phyloP scores from a whole-genome alignment of 73 alveolate genomes.

The Tetrahymena thermophila region DNA sequence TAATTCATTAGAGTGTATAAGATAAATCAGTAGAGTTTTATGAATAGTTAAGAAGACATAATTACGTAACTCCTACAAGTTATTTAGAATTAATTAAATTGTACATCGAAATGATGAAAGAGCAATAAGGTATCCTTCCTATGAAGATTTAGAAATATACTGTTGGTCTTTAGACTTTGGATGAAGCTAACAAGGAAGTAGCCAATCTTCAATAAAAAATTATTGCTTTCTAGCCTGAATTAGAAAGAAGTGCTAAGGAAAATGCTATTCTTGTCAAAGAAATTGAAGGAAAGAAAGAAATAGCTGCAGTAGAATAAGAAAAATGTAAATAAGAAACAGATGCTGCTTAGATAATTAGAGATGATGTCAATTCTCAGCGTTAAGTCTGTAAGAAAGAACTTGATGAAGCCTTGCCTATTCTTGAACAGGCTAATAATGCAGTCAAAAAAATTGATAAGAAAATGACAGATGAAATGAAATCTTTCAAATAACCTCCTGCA shows the following conservation, averaged over 20 bases:
- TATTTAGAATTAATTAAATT: conserved; percentile 97
- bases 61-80: conserved; percentile 99
- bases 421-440: conserved; percentile 95
- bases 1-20: conserved; percentile 86
- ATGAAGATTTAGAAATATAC: conserved; percentile 83
- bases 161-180: conserved; percentile 92
- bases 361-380: conserved; percentile 72
- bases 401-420: conserved; percentile 95
- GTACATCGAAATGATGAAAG: conserved; percentile 91
- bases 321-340: conserved; percentile 90
- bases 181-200: conserved; percentile 97
- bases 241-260: conserved; percentile 84
- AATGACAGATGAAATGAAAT: conserved; percentile 96
- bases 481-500: conserved; percentile 96
- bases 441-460: conserved; percentile 92
- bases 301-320: conserved; percentile 87
- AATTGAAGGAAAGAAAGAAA: conserved; percentile 85
- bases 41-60: conserved; percentile 90
- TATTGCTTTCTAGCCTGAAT: conserved; percentile 79
- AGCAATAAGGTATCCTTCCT: conserved; percentile 85
- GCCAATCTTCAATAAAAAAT: conserved; percentile 86
- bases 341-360: conserved; percentile 68
- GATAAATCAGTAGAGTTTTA: conserved; percentile 69
- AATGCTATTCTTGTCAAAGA: conserved; percentile 87
- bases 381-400: conserved; percentile 93